These are phyloP conservation scores for Physcomitrium patens DNA, from an alignment of 225 moss, liverwort and hornwort species.

Conservation along the genomic window DNA sequence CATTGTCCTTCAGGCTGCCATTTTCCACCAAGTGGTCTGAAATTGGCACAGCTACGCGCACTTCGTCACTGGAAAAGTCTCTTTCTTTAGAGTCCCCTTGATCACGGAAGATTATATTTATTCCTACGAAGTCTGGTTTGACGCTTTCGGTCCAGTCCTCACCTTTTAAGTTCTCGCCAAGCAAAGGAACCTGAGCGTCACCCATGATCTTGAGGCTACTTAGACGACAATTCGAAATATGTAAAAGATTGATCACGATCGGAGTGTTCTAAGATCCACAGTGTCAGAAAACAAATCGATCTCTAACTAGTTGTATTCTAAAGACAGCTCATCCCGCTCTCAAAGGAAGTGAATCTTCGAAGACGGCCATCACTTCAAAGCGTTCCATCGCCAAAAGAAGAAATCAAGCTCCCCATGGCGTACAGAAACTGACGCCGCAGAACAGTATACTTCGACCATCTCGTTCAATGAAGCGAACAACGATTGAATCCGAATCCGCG, in stretches of 20 bases:
- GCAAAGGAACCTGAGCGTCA: conserved; percentile 35
- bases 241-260: not conserved
- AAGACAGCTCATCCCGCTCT: not conserved
- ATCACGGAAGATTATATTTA: too few relatives aligned
- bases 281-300: not conserved
- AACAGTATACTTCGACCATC: too few relatives aligned
- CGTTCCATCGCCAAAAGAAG: not conserved
- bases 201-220: conserved; percentile 16
- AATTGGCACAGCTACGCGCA: conserved; percentile 27
- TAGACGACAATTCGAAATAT: conserved; percentile 6
- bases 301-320: not conserved
- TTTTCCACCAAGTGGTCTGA: not conserved
- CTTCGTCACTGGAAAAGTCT: conserved; percentile 24
- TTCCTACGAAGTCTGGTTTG: conserved; percentile 13
- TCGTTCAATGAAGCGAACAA: too few relatives aligned
- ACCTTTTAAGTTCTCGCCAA: too few relatives aligned
- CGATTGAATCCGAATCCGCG: too few relatives aligned
- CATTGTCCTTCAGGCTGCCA: conserved; percentile 2
- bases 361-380: not conserved
- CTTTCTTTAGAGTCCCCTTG: not conserved
- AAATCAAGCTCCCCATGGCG: too few relatives aligned
- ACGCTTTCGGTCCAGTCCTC: not conserved
- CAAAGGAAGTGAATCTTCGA: not conserved
- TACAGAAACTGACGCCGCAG: too few relatives aligned
- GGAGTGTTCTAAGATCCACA: conserved; percentile 19